Conservation (phyloP, 805 yeast genomes). For the Wickerhamiella vanderwaltii region DNA sequence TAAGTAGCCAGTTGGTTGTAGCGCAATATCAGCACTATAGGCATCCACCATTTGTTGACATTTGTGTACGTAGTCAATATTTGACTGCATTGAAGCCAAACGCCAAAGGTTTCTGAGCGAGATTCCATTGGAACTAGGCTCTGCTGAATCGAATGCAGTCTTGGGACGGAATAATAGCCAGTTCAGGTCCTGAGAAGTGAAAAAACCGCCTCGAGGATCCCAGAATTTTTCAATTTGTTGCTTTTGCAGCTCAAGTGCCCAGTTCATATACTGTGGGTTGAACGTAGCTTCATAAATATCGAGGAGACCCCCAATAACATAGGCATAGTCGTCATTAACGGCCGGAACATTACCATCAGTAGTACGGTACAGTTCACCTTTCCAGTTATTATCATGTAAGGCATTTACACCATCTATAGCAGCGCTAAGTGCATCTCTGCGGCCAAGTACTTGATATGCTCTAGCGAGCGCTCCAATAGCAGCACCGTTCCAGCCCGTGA, state of each 20-base stretch:
- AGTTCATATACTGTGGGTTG: constrained; percentile 20
- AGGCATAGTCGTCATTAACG: constrained; percentile 31
- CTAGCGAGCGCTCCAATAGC: constrained; percentile 30
- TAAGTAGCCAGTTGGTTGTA: constrained; percentile 15
- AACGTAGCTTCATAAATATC: constrained; percentile 28
- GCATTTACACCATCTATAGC: constrained; percentile 23
- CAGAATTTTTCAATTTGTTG: constrained; percentile 26
- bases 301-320: constrained; percentile 26
- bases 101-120: constrained; percentile 26
- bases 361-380: constrained; percentile 6
- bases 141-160: constrained; percentile 28
- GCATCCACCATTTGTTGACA: constrained; percentile 13
- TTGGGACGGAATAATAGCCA: constrained; percentile 28
- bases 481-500: constrained; percentile 30
- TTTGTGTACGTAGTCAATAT: constrained; percentile 11
- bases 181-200: constrained; percentile 19
- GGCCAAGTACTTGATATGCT: constrained; percentile 21
- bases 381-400: constrained; percentile 2
- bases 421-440: constrained; percentile 18
- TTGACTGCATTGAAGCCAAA: constrained; percentile 19
- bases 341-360: constrained; percentile 15
- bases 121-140: constrained; percentile 30
- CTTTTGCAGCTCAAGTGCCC: constrained; percentile 27
- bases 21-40: constrained; percentile 16
- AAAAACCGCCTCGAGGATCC: constrained; percentile 29